Evolutionary conservation across 2,329 filamentous ascomycete species (phyloP).

Genomic region (Colletotrichum endophyticum): DNA sequence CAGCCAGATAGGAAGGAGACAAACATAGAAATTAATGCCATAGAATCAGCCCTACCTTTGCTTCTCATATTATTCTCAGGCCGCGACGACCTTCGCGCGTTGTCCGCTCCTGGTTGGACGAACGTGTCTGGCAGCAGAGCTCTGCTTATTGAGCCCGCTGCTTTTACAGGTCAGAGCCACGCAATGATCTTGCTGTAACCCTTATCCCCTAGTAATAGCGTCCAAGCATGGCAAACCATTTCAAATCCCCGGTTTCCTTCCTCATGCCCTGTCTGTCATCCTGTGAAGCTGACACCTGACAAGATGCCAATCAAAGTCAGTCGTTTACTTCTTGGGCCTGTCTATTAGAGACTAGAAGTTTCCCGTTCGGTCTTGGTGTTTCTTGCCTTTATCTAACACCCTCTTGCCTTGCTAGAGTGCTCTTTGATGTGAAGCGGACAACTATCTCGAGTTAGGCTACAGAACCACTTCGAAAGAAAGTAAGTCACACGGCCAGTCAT

Average conservation of each 20-base stretch:
- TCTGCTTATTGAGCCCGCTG: background rate
- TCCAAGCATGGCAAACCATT: background rate
- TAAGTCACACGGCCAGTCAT: background rate
- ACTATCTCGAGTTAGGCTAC: background rate
- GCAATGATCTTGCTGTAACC: background rate
- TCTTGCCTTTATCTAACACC: background rate
- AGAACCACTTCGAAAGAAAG: background rate
- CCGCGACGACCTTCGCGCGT: background rate
- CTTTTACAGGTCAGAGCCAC: background rate
- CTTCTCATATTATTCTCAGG: background rate
- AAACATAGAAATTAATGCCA: background rate
- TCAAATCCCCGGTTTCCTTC: background rate
- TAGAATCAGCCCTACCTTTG: background rate
- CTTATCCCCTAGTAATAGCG: background rate
- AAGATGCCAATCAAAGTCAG: background rate
- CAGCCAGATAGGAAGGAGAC: background rate
- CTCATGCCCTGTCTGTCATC: background rate
- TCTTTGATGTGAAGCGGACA: background rate
- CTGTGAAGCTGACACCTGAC: background rate
- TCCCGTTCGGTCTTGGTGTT: background rate
- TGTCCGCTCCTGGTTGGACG: background rate
- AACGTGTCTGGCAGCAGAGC: background rate
- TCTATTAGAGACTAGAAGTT: background rate
- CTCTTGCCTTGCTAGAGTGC: background rate
- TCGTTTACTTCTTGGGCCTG: background rate